Evolutionary conservation across 2,329 filamentous ascomycete genomes (phyloP).

Genomic region (Aspergillus glaucus): DNA sequence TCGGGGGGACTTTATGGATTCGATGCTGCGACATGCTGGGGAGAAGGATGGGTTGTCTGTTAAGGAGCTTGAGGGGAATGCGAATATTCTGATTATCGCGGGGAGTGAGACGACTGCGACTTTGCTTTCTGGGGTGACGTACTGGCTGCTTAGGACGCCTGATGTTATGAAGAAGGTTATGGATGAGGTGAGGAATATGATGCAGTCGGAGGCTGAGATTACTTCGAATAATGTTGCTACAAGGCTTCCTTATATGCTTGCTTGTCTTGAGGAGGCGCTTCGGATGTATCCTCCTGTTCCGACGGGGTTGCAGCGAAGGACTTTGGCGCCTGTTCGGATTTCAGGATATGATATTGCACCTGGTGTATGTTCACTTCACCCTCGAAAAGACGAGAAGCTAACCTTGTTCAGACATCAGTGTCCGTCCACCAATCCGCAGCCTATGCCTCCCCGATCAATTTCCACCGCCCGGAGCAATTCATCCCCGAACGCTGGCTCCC

Average conservation of each 20-base stretch:
- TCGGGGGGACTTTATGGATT: slow-evolving; percentile 10
- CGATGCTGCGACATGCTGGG: slow-evolving; percentile 6
- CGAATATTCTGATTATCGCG: slow-evolving; percentile 30
- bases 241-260: slow-evolving; percentile 33
- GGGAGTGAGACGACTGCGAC: slow-evolving; percentile 43
- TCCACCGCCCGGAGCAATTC: slow-evolving; percentile 39
- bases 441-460: slow-evolving; percentile 39
- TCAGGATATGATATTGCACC: no score
- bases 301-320: no score
- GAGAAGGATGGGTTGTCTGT: slow-evolving; percentile 9
- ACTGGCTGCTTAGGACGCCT: slow-evolving; percentile 33
- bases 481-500: slow-evolving; percentile 44
- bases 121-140: slow-evolving; percentile 36
- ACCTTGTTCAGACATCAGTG: slow-evolving; percentile 32
- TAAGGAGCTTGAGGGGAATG: slow-evolving; percentile 30
- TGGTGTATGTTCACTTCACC: no score
- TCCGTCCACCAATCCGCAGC: slow-evolving; percentile 40
- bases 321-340: no score
- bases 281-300: slow-evolving; percentile 33
- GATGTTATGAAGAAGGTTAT: slow-evolving; percentile 23
- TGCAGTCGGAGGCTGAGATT: slow-evolving; percentile 35
- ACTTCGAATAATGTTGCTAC: slow-evolving; percentile 17
- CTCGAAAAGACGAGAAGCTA: no score
- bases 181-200: slow-evolving; percentile 35
- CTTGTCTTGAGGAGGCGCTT: slow-evolving; percentile 37